Base-by-base conservation (phyloP, 2,329 filamentous ascomycete genomes). In the Trematosphaeria pertusa region DNA sequence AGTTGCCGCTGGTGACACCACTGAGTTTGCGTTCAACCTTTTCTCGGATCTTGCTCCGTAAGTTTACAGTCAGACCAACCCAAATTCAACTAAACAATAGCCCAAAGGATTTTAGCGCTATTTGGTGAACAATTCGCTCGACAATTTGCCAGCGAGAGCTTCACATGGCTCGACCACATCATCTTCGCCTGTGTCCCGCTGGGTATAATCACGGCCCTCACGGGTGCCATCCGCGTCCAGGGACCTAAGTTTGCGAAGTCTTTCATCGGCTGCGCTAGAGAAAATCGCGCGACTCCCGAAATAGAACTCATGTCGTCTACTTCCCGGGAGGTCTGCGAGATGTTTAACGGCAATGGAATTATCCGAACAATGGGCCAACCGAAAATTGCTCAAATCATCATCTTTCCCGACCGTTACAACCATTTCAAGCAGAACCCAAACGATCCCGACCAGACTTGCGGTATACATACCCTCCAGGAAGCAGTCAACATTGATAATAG, bases 291-390 rank as follows among this genome's bases (percentile, higher is more conserved):
- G 2, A 18, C 22, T 14, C 65, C 62, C 2, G 66, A 69, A 28
- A 40, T 60, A 7, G 60, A 69, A 26, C 46, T 63, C 8, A 65
- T 68, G 58, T 66, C 64, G 1, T 66, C 65, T 0, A 68, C 62
- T 0, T 67, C 53, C 34, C 47, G 41, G 14, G 61, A 69, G 21
- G 64, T 70, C 1, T 66, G 63, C 33, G 63, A 67, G 43, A 9
- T 64, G 11, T 64, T 46, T 30, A 66, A 59, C 17, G 60, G 60
- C 4, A 46, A 53, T 37, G 42, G 19, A 6, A 40, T 65, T 19
- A 51, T 62, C 11, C 47, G 61, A 28, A 40, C 15, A 51, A 46
- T 53, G 45, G 51, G 51, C 58, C n/a, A 21, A 9, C 36, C 50
- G 4, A 36, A 24, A 18, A 38, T 57, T 9, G 37, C 34, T 12